Base-by-base conservation (phyloP, 352 stramenopile species). In the Phytopythium chamaehyphon region DNA sequence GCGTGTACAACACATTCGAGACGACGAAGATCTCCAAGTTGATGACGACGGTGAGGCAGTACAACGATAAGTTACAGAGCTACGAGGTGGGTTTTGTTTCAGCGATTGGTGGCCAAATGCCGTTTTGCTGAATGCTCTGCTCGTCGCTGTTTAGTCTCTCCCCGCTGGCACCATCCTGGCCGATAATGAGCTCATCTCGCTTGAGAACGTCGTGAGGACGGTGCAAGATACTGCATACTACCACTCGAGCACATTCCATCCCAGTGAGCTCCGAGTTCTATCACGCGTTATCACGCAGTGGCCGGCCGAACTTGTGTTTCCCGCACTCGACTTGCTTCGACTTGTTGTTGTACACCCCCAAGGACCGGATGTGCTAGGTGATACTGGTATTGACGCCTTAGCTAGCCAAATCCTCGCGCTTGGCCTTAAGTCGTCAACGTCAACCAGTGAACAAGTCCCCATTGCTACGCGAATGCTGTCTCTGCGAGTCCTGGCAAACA, bases 1-100 rank as follows among this genome's bases (percentile, higher is more conserved):
- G 70, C 10, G 74, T 71, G 23, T 98, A 96, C 67, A 93, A 93
- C 51, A 86, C 79, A 4, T 98, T 98, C 59, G 93, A 98, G 58
- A 80, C 90, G 10, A 89, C 73, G 12, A 97, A 96, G 52, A 84
- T 98, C 31, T 67, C 76, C 18, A 98, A 98, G 64, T 74, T 98
- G 36, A 79, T 96, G 52, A 73, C 67, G 18, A 98, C 96, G 43
- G 72, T 98, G 40, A 61, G 73, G 6, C 89, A 98, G 66, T 96
- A 96, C 55, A 97, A 97, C 42, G 73, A 80, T 15, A 76, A 87
- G 71, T 31, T 88, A 26, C 59, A 87, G 49, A 51, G 73, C 24
- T 75, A 53, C 40, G 69, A 78, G 28, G 61, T 65, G 37, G 62
- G 31, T 77, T 69, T 81, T 33, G 9, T 65, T 60, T 24, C 9